Base-by-base conservation (phyloP, 768 basidiomycete genomes). In the Ramaria sp. region DNA sequence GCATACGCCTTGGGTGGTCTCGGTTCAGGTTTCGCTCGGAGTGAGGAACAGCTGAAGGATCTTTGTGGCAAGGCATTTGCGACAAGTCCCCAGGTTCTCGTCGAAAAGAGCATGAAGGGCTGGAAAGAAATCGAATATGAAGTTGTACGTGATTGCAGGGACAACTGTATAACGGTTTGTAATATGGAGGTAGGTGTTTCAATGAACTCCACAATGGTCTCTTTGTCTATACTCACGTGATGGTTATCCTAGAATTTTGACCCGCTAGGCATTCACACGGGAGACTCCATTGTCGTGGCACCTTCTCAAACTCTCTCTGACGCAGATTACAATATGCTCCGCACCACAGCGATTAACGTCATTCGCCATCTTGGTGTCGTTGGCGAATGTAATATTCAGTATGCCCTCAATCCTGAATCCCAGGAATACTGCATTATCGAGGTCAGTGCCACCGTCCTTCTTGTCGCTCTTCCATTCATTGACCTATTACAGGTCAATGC, bases 51-150 rank as follows among this genome's bases (percentile, higher is more conserved):
- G 74, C 75, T 99, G 58, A 79, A 82, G 61, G 87, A 88, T 33
- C 74, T 99, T 19, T 97, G 94, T 67, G 79, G 77, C 63, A 96
- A 94, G 73, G 95, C 96, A 10, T 98, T 99, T 66, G 94, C 95
- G 46, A 97, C 92, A 13, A 93, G 91, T 64, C 93, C 95, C 45
- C 96, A 98, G 71, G 94, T 99, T 0, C 77, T 99, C n/a, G 92
- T 99, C 15, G 96, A 99, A 77, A 94, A 84, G 78, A 93, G 90
- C 64, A 98, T 98, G 95, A 98, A 98, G 73, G 95, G 95, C 2
- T 99, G 95, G 95, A 98, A 99, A 73, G 95, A 99, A 76, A 95
- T 99, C 62, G 95, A 99, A 74, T 99, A 99, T 64, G 95, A 99
- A 68, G 95, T 99, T 51, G 95, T 98, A 11, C 80, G 95, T 59